Evolutionary conservation across 2,329 filamentous ascomycete genomes (phyloP), one percentile per base, ranked within the genome.

Genomic region (Chaetothyriales sp.): DNA sequence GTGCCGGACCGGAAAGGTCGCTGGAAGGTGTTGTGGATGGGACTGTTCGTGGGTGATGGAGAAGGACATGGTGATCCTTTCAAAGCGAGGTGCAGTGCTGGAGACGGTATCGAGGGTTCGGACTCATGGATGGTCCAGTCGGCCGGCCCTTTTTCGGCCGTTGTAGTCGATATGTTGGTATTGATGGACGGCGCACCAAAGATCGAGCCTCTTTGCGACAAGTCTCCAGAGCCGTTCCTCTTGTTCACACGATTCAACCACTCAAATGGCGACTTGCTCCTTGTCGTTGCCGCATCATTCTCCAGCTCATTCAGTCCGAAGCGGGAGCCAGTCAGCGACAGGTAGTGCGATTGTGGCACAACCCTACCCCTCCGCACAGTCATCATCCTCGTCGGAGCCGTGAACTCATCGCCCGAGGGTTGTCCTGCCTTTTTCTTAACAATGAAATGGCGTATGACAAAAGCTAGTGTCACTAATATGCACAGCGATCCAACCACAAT

Each of bases 291-390:
- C 4, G 55, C 58, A 10, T 58, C 55, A 50, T 59, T 58, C 18
- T 60, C 59, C 50, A 61, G 60, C 40, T 57, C 55, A 46, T 56
- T 55, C 43, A 58, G 50, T 18, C 60, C 60, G 46, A 61, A 61
- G 44, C 50, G 60, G 25, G 60, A 61, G n/a, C 60, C 60, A 4
- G 60, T 61, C 45, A 61, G 54, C 40, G 60, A 61, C 19, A 60
- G 49, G 51, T 61, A 57, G 43, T 58, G 57, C 19, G 60, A 59
- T 22, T 52, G 54, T 9, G 57, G 58, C 10, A 61, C 60, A 25
- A 61, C 47, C 44, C 58, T 51, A 18, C 60, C 60, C 46, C 60
- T 54, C 37, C 58, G 53, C 25, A 61, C 50, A 3, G 59, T 60
- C n/a, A 61, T 53, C 33, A 52, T 53, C n/a, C 59, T 54, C 43